A percentile compares a stretch with the other conserved stretches of the same genome.
Evolutionary conservation across 106 monocot genomes (phyloP).

Genomic region (Platanthera guangdongensis): DNA sequence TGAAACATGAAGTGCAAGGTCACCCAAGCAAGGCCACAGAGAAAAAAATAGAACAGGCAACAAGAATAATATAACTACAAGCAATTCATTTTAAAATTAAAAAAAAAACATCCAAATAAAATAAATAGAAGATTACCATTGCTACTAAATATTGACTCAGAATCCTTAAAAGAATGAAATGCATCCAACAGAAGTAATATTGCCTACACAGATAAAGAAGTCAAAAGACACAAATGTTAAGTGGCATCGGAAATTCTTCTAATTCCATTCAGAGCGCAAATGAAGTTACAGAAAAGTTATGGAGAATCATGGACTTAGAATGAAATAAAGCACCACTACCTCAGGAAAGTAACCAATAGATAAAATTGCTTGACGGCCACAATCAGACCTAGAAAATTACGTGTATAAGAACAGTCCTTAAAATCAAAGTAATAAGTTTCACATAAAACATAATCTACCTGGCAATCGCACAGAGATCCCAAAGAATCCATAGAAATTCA

Average conservation of each 20-base stretch:
- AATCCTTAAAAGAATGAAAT: slow-evolving; percentile 64
- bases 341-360: slow-evolving; percentile 62
- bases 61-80: neutral
- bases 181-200: slow-evolving; percentile 61
- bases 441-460: slow-evolving; percentile 42
- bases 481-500: slow-evolving; percentile 86
- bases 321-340: slow-evolving; percentile 27
- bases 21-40: neutral
- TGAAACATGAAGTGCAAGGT: slow-evolving; percentile 10
- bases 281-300: neutral
- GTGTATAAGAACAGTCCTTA: neutral
- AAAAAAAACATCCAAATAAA: neutral
- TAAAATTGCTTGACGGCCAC: slow-evolving; percentile 87
- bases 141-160: slow-evolving; percentile 30
- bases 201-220: slow-evolving; percentile 34
- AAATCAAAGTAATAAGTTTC: neutral
- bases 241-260: neutral
- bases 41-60: slow-evolving; percentile 1
- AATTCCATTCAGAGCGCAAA: neutral
- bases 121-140: slow-evolving; percentile 31
- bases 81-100: neutral
- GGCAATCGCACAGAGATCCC: slow-evolving; percentile 87
- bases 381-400: slow-evolving; percentile 59
- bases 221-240: neutral
- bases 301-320: neutral